Evolutionary conservation across 768 basidiomycete genomes (phyloP), one percentile per base, ranked within the genome.

Genomic region (Amanita subjunquillea): DNA sequence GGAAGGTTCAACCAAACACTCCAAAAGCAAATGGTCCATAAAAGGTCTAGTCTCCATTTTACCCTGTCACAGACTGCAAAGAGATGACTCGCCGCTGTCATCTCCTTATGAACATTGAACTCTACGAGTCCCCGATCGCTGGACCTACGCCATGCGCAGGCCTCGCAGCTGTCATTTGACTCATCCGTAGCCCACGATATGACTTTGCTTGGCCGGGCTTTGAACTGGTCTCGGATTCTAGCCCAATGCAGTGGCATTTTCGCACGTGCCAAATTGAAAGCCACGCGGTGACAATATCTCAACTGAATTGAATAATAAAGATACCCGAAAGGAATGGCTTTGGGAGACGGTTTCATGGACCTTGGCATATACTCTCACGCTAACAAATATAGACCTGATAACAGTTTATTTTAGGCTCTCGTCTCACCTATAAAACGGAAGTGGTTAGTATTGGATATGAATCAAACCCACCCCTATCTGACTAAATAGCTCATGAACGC

Each of bases 381-480:
- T n/a, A 20, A 9, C 39, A 40, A 42, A 42, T 20, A 42, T 42
- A 30, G 30, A 15, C 30, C 29, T 30, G 43, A 46, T 46, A 46
- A 46, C 27, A 17, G 44, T 46, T 42, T 42, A 42, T 42, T 22
- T 20, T 12, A 12, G 23, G 23, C 23, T 42, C 39, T 20, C 39
- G 20, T 12, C 22, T 23, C 23, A 42, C 41, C 10, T 23, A 23
- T 42, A 42, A 23, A 9, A 23, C 41, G 22, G 8, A 20, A 20
- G 22, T 42, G 41, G 41, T 42, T 22, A 42, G 17, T 23, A 42
- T 12, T 42, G 7, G 6, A 8, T 42, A 23, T 46, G 44, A 30
- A n/a, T 32, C 27, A 46, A 46, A 27, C 43, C 17, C 30, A 30
- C 47, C 47, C 47, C 47, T 48, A 48, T 48, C 47, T 48, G 47